Evolutionary conservation across 768 basidiomycete species (phyloP), one percentile per base, ranked within the genome.

Genomic region (Psilocybe cubensis): DNA sequence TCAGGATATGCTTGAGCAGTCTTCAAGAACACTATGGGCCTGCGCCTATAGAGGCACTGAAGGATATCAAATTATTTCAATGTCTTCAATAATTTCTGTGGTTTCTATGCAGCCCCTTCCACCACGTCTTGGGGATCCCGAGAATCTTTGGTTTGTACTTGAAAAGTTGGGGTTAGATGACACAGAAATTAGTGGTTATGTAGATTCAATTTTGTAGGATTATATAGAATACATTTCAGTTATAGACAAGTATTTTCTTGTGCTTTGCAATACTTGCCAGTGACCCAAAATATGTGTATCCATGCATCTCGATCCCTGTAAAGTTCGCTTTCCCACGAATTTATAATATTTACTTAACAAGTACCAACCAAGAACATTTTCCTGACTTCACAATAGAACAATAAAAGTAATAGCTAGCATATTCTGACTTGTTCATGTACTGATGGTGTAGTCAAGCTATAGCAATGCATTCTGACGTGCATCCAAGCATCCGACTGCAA

Each of bases 101-200:
- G 56, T 70, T 40, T 65, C 61, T 17, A 68, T 70, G 67, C 61
- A 67, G 28, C 62, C 63, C 1, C 58, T 62, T 35, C 63, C 61
- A n/a, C 21, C 43, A 28, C 21, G 24, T 6, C 47, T 31, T 7
- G 60, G 44, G 8, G 62, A 62, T 11, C 7, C 25, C 2, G 52
- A 51, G 17, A 38, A 79, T 76, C 67, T 79, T 78, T 62, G 85
- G 71, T 66, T 75, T 73, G 47, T 66, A 55, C 24, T 83, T 74
- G 51, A 85, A 77, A 27, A 73, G 66, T 40, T 70, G 55, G 61
- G 85, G 71, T 31, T 68, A 24, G 64, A 65, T 47, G 64, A 65
- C 43, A 52, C 52, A 14, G 41, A 61, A 35, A 28, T 53, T 12
- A 54, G 38, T 33, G 58, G 55, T 33, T 62, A 62, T 47, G 47